Evolutionary conservation across 441 rosid genomes (phyloP), one percentile per base, ranked within the genome.

Genomic region (Jatropha multifida): DNA sequence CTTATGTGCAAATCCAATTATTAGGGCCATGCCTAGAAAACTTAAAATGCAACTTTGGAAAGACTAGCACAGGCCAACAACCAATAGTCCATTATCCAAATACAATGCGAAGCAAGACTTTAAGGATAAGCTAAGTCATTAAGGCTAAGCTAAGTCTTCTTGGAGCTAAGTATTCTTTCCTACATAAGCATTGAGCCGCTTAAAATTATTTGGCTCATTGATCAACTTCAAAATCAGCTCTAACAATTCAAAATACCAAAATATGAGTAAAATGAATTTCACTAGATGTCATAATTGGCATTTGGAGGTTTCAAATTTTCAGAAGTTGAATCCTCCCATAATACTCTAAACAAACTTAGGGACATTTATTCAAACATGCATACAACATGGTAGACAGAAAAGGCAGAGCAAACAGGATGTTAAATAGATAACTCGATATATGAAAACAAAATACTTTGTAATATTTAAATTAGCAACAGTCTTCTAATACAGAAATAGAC

Each of bases 401-500:
- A 32, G 2, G 20, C 27, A 27, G 48, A 71, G 63, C 11, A 71
- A 27, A 27, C 65, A 66, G 8, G 66, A 56, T 2, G 38, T 3
- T 13, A 18, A 13, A 8, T 15, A 17, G 7, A 65, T 55, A 7
- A 52, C 27, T 52, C 41, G 23, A 40, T 20, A 41, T 44, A 23
- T 32, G 14, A 54, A 42, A 63, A 55, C 40, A 64, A 51, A 55
- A 65, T 27, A 64, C 23, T 37, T n/a, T 8, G 38, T n/a, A 40
- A 38, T 10, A 54, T 52, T 23, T n/a, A 8, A 44, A 71, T 66
- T 17, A 51, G 26, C 32, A n/a, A 71, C 8, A 75, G 65, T 75
- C 61, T 73, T 76, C 69, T 74, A 84, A 79, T 49, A 72, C 63
- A 83, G 81, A 41, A 61, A 64, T 41, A 64, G 51, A 96, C 98